Evolutionary conservation across 805 yeast genomes (phyloP), one percentile per base, ranked within the genome.

Genomic region (Wickerhamiella slavikovae): DNA sequence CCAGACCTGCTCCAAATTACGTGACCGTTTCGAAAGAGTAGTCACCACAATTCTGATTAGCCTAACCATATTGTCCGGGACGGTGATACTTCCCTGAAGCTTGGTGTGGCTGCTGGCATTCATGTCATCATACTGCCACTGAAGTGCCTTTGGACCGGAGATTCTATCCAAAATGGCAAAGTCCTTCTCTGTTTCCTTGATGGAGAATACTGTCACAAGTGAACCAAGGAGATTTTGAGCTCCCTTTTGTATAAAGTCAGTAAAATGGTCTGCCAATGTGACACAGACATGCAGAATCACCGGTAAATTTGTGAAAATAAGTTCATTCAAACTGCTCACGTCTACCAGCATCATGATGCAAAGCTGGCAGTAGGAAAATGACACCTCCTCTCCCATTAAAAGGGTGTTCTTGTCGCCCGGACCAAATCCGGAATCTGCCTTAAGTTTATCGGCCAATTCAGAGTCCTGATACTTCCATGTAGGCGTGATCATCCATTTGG

Each of bases 61-160:
- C 7, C 59, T 46, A 41, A 78, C 92, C 95, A 85, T 83, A 18
- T 67, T 66, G 38, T 68, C 70, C 0, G 95, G 95, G 2, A 92
- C 78, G 23, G 83, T 57, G 0, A 85, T 83, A 0, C 91, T 85
- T 29, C 28, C 29, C 1, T 29, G 26, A 6, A 28, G 60, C 62
- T 40, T 71, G 72, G 28, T 14, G 13, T 15, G 60, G 63, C 40
- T 71, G 71, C 40, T 75, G 83, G 35, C 70, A 36, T 68, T 67
- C 41, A 83, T 54, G 45, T 83, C 94, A 40, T 78, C 92, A 46
- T 89, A 85, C 0, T 70, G 60, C 98, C 98, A 89, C 4, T 76
- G 48, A 17, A 54, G 54, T 1, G 34, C 28, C 10, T 22, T 11
- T 37, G 40, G 28, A 53, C 52, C 37, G 17, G 24, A 17, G n/a